Evolutionary conservation across 2,329 filamentous ascomycete species (phyloP), one percentile per base, ranked within the genome.

Genomic region (Aspergillus versicolor): DNA sequence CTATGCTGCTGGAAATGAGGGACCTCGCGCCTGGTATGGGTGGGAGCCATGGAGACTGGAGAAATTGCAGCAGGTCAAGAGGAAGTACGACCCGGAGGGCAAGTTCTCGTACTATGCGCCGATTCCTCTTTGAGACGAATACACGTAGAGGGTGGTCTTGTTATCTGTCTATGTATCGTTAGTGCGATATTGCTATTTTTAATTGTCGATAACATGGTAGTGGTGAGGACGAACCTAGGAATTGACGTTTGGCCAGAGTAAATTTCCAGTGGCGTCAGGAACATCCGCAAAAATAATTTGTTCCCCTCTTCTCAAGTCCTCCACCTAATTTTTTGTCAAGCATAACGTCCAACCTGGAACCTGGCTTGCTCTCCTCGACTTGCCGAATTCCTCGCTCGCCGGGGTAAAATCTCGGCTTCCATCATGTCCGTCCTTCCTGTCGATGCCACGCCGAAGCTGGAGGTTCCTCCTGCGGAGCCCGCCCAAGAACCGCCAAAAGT

Each of bases 1-100:
- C 67, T 84, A 83, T 61, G 81, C 80, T 0, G 75, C 75, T 51
- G 81, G 81, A 1, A 70, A 78, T 8, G 81, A 84, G 69, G 64
- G 66, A 1, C 63, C 70, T 0, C 54, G 68, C 48, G 65, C 70
- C 2, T 72, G 76, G 70, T 84, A 85, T 63, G 82, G 82, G 7
- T 70, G 70, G 51, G 82, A 82, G 50, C 52, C 62, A 41, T 83
- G 81, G 79, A 74, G 82, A 13, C 69, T 79, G 61, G 65, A 77
- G 52, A 76, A 73, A 21, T 80, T 72, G 49, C 67, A 63, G 11
- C 65, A 66, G 46, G 67, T 73, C 37, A 70, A 73, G 46, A 65
- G 65, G 51, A 70, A 67, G 52, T 73, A 73, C 15, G 71, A 71
- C 13, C 64, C 67, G 3, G 17, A 57, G 4, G 30, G 27, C 17